A percentile compares a stretch with the other conserved stretches of the same genome.
phyloP scores from a whole-genome alignment of 768 basidiomycete species.

The Hemileccinum impolitum region DNA sequence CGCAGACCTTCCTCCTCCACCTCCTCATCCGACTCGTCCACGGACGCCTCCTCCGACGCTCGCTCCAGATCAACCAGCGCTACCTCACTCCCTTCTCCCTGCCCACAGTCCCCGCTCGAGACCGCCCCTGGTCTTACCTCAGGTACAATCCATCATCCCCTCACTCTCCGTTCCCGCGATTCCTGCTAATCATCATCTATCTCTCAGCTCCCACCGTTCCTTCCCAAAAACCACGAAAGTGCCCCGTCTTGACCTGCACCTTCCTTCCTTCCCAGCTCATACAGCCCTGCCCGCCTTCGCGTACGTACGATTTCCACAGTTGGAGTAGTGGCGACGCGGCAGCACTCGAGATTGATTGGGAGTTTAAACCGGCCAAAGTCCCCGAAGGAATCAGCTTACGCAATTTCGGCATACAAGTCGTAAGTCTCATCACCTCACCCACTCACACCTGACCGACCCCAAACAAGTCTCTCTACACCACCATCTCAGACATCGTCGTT shows the following conservation, averaged over 20 bases:
- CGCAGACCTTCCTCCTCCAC: conserved; percentile 32
- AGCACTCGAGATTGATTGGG: conserved; percentile 40
- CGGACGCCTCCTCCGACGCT: conserved; percentile 20
- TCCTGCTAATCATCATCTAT: conserved; percentile 1
- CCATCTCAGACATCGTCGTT: conserved; percentile 85
- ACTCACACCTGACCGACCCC: conserved; percentile 6
- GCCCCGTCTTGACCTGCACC: conserved; percentile 46
- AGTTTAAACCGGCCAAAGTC: conserved; percentile 68
- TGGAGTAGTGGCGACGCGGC: conserved; percentile 17
- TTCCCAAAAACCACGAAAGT: conserved; percentile 12
- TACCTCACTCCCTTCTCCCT: conserved; percentile 29
- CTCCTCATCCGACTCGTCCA: conserved; percentile 23
- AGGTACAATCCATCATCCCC: conserved; percentile 3
- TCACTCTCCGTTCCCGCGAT: not conserved
- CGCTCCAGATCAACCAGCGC: conserved; percentile 23
- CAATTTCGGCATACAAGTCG: conserved; percentile 88
- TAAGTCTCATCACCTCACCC: conserved; percentile 39
- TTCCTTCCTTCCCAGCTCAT: conserved; percentile 49
- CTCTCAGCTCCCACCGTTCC: conserved; percentile 8
- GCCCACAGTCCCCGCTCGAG: conserved; percentile 6
- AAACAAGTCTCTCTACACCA: conserved; percentile 75
- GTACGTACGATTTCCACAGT: conserved; percentile 17
- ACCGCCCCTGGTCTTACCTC: not conserved
- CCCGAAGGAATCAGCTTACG: conserved; percentile 81
- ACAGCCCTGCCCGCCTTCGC: conserved; percentile 23